These are phyloP conservation scores for Fraxinus velutina DNA, from an alignment of 305 asterid species.

Conservation along the genomic window DNA sequence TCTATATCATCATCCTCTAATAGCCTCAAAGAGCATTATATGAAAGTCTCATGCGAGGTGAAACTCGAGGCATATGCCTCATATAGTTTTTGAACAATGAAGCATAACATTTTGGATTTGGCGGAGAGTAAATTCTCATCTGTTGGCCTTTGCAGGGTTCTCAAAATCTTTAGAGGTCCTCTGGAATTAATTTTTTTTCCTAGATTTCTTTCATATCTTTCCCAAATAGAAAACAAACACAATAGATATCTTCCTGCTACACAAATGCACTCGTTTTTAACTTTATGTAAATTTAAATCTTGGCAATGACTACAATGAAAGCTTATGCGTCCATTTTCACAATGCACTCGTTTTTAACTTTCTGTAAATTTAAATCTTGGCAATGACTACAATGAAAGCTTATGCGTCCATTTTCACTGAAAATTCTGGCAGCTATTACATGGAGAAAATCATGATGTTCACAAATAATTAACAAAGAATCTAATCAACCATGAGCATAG, in stretches of 20 bases:
- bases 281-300: too few relatives aligned
- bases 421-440: neutral
- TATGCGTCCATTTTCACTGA: neutral
- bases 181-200: too few relatives aligned
- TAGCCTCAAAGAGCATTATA: neutral
- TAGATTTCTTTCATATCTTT: too few relatives aligned
- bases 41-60: neutral
- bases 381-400: neutral
- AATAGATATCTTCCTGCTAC: neutral
- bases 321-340: too few relatives aligned
- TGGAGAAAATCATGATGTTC: neutral
- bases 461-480: neutral
- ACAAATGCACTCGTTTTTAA: neutral
- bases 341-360: neutral
- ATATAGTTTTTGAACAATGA: too few relatives aligned
- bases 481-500: neutral
- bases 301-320: too few relatives aligned
- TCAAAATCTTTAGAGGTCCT: too few relatives aligned
- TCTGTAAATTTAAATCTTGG: neutral
- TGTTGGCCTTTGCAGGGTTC: too few relatives aligned
- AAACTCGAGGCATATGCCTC: neutral
- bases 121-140: too few relatives aligned
- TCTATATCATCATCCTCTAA: neutral
- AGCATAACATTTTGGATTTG: too few relatives aligned
- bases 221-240: neutral